phyloP scores from a whole-genome alignment of 768 basidiomycete genomes.

The Daedalea quercina region DNA sequence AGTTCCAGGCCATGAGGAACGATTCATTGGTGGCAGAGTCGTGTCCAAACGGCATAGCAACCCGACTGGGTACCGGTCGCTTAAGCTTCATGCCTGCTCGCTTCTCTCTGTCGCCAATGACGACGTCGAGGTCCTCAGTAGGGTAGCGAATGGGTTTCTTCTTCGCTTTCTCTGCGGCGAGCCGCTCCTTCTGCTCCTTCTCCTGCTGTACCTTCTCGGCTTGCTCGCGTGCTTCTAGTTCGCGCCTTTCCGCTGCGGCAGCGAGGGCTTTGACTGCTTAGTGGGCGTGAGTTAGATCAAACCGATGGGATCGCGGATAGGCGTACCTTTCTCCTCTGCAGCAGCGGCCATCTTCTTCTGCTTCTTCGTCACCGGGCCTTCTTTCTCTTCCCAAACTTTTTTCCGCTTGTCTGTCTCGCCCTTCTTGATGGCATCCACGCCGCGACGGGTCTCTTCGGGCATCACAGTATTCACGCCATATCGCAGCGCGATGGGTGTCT shows the following conservation, averaged over 20 bases:
- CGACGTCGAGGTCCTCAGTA: constrained; percentile 86
- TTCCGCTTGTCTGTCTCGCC: constrained; percentile 91
- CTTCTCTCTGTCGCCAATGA: constrained; percentile 74
- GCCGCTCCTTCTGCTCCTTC: constrained; percentile 65
- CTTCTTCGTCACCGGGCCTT: constrained; percentile 74
- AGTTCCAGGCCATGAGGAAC: constrained; percentile 92
- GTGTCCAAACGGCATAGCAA: constrained; percentile 63
- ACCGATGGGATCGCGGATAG: not conserved
- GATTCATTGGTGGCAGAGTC: constrained; percentile 64
- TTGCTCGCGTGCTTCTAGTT: constrained; percentile 65
- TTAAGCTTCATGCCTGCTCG: constrained; percentile 66
- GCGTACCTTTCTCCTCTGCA: constrained; percentile 70
- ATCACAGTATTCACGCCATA: constrained; percentile 84
- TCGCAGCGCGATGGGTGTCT: constrained; percentile 71
- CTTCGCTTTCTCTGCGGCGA: constrained; percentile 77
- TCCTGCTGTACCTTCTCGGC: constrained; percentile 55
- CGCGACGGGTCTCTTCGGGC: constrained; percentile 77
- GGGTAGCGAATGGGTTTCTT: constrained; percentile 90
- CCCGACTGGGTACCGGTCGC: constrained; percentile 59
- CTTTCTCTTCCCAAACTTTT: constrained; percentile 86
- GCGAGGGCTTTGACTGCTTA: constrained; percentile 24
- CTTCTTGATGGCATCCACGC: constrained; percentile 75
- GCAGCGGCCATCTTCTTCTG: constrained; percentile 71
- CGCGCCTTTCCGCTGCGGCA: constrained; percentile 50
- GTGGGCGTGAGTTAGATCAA: no score